Conservation (phyloP, 345 rosid genomes). For the Microthlaspi erraticum region DNA sequence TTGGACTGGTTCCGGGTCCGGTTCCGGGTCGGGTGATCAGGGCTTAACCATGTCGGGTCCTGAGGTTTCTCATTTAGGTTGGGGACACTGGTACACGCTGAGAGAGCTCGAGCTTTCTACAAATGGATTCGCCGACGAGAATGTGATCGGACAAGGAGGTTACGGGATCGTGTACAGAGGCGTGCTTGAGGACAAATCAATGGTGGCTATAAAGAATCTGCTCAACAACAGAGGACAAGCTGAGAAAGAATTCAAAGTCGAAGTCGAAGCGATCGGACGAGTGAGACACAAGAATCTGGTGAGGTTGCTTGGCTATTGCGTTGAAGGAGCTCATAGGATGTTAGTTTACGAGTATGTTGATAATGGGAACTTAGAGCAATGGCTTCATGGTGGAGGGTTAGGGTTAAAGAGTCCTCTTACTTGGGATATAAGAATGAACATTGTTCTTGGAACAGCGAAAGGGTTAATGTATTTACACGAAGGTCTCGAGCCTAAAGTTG, state of each 20-base stretch:
- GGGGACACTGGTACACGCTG: conserved; percentile 98
- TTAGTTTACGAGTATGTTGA: conserved; percentile 88
- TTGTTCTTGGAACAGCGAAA: conserved; percentile 80
- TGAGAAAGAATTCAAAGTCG: conserved; percentile 96
- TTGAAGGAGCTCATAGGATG: conserved; percentile 98
- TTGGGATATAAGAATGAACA: conserved; percentile 87
- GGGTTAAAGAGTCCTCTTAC: conserved; percentile 80
- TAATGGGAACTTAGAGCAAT: conserved; percentile 90
- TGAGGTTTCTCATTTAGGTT: conserved; percentile 95
- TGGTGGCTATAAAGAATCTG: conserved; percentile 85
- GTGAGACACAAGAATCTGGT: conserved; percentile 96
- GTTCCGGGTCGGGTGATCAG: conserved; percentile 73
- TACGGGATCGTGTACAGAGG: conserved; percentile 95
- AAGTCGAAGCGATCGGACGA: conserved; percentile 96
- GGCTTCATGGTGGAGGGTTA: conserved; percentile 84
- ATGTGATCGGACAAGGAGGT: conserved; percentile 97
- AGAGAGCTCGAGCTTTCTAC: conserved; percentile 93
- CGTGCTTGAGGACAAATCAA: conserved; percentile 64
- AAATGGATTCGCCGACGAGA: conserved; percentile 69
- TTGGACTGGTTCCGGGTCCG: conserved; percentile 61
- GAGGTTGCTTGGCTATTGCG: conserved; percentile 94
- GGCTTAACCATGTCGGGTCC: conserved; percentile 55
- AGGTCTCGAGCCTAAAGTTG: conserved; percentile 93
- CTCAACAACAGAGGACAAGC: conserved; percentile 97
- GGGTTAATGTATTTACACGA: conserved; percentile 90